These are phyloP conservation scores for Austroboletus novae-zelandiae DNA, from an alignment of 1,284 basidiomycete genomes.

Conservation along the genomic window DNA sequence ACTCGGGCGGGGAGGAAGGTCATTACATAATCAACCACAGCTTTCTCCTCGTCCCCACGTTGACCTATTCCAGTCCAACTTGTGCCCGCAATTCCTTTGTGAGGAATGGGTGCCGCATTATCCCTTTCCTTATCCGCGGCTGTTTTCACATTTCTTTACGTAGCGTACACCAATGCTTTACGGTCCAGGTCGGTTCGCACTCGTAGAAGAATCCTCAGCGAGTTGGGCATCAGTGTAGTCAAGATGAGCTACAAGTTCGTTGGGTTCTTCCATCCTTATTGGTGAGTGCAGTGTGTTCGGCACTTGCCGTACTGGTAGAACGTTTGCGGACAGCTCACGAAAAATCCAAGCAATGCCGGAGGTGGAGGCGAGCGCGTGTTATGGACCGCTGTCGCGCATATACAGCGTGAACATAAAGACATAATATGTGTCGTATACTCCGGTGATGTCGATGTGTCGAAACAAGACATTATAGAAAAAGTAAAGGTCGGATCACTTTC, in stretches of 20 bases:
- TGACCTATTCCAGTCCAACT: not conserved
- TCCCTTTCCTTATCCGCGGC: conserved; percentile 13
- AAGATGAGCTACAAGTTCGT: conserved; percentile 46
- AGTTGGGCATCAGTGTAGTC: conserved; percentile 8
- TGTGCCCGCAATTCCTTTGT: not conserved
- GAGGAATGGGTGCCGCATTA: conserved; percentile 14
- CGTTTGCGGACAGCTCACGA: conserved; percentile 37
- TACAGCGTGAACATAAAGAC: conserved; percentile 73
- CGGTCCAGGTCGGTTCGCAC: conserved; percentile 20
- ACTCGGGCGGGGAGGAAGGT: not conserved
- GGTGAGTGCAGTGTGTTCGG: conserved; percentile 49
- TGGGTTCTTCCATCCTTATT: conserved; percentile 96
- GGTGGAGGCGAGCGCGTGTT: conserved; percentile 96
- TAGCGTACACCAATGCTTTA: conserved; percentile 22
- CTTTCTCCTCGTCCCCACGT: too few species aligned
- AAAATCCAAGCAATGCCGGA: conserved; percentile 81
- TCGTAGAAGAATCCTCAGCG: conserved; percentile 21
- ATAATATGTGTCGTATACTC: conserved; percentile 87
- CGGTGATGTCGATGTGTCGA: conserved; percentile 79
- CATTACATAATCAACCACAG: not conserved
- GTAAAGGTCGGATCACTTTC: conserved; percentile 59
- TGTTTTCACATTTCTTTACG: conserved; percentile 18
- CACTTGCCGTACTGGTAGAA: conserved; percentile 18
- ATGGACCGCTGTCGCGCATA: conserved; percentile 85
- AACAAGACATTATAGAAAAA: conserved; percentile 80